A percentile compares a stretch with the other conserved stretches of the same genome.
Evolutionary conservation across 2,329 filamentous ascomycete genomes (phyloP).

Genomic region (Leptographium wingfieldii): DNA sequence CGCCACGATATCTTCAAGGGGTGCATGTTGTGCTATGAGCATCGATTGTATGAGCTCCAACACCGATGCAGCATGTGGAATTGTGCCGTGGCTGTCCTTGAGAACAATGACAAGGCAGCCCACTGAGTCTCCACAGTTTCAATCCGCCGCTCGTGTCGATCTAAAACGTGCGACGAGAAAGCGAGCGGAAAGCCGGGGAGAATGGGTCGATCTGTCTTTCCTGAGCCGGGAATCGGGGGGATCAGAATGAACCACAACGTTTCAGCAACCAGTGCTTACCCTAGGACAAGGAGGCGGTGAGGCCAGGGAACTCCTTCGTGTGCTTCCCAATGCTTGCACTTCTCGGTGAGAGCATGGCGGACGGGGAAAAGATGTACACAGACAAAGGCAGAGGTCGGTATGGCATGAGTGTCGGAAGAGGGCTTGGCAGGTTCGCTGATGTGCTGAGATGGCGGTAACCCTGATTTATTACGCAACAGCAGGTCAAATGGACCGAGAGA

Average conservation of each 20-base stretch:
- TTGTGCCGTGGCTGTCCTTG: background rate
- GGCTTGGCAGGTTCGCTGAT: too few species aligned
- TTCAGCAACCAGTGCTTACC: background rate
- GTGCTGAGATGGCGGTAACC: too few species aligned
- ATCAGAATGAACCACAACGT: slow-evolving; percentile 1
- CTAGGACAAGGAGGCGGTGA: background rate
- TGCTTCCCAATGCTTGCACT: background rate
- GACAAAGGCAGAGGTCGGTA: background rate
- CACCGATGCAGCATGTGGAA: background rate
- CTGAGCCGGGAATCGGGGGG: background rate
- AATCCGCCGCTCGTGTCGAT: background rate
- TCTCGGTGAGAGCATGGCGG: background rate
- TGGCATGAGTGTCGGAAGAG: background rate
- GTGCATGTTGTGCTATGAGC: background rate
- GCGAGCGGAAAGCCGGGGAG: background rate
- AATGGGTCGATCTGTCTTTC: background rate
- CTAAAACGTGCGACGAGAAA: background rate
- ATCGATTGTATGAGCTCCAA: background rate
- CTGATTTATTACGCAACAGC: too few species aligned
- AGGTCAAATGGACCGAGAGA: background rate
- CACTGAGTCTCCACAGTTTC: background rate
- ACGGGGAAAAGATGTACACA: background rate
- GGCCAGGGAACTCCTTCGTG: background rate
- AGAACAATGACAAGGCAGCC: background rate
- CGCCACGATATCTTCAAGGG: background rate